Base-by-base conservation (phyloP, 495 filamentous ascomycete genomes). In the Annulohypoxylon moriforme region DNA sequence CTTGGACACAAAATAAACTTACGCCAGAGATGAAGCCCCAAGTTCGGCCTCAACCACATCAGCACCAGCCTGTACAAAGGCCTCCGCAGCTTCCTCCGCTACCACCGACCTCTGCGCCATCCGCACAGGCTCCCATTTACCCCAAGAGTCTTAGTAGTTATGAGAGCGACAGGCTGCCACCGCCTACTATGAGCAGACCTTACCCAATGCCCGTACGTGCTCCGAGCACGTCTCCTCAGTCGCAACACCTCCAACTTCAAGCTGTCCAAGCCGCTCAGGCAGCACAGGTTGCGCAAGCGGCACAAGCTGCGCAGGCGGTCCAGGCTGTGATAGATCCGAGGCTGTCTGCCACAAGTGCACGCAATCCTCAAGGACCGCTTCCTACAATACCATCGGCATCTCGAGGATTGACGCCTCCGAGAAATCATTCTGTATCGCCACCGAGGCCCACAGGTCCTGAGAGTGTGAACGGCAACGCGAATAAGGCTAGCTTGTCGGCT, bases 301-400 rank as follows among this genome's bases (percentile, higher is more conserved):
- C 77, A 1, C 73, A 80, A 34, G 66, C 55, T 2, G 68, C 50
- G 14, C 69, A 76, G 29, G 75, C 78, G 0, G 69, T 77, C 4
- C 73, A 80, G 27, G 81, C 80, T 0, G 79, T 79, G 38, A 77
- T 82, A 8, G 81, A 83, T 46, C 77, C 80, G 3, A 72, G 75
- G 1, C 53, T 80, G 24, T 60, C 75, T 2, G 53, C 63, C 5
- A 71, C 59, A 27, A 64, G 68, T 47, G 60, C 71, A 24, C 74
- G 72, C 36, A 74, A 74, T 60, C 72, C 73, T 1, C 77, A 76
- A 33, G 78, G 79, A 0, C 75, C 78, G 4, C 76, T 79, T 13
- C 77, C 80, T 9, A 53, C 76, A 16, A 65, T 76, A 58, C 57
- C 73, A 0, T 20, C 68, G 1, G 62, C 72, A 1, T 61, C 67